Conservation (phyloP, 2,329 filamentous ascomycete species). For the Neophaeococcomyces aloes region DNA sequence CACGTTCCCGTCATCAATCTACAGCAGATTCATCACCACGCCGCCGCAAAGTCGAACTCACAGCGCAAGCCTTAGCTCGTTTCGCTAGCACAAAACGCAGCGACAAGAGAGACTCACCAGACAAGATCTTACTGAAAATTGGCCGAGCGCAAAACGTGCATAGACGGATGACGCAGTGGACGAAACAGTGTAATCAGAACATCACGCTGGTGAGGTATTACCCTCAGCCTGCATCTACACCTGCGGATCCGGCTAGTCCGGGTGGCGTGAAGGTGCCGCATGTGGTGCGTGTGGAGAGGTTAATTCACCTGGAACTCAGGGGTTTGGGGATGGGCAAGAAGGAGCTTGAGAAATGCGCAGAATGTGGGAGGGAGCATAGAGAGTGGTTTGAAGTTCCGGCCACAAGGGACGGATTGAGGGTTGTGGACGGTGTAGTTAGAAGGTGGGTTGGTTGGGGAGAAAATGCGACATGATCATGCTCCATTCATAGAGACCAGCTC, state of each 20-base stretch:
- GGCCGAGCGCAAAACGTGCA: conserved; percentile 72
- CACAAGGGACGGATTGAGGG: conserved; percentile 56
- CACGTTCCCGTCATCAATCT: conserved; percentile 9
- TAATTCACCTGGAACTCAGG: conserved; percentile 81
- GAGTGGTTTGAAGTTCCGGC: conserved; percentile 95
- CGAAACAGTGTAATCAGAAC: conserved; percentile 80
- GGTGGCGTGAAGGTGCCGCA: conserved; percentile 60
- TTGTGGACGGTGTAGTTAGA: conserved; percentile 62
- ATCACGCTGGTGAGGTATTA: conserved; percentile 85
- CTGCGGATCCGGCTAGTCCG: conserved; percentile 18
- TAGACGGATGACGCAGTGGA: conserved; percentile 84
- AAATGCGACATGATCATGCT: background rate
- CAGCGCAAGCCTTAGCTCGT: conserved; percentile 31
- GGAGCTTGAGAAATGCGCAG: conserved; percentile 53
- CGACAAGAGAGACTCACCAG: conserved; percentile 31
- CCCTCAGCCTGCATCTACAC: conserved; percentile 53
- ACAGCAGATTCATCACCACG: conserved; percentile 12
- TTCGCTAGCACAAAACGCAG: conserved; percentile 20
- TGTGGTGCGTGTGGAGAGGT: conserved; percentile 73
- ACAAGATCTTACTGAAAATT: conserved; percentile 58
- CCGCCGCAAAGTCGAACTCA: conserved; percentile 7
- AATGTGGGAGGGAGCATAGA: conserved; percentile 73
- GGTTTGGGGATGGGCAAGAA: conserved; percentile 43
- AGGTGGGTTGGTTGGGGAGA: conserved; percentile 80
- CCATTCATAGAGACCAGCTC: no score